Evolutionary conservation across 140 eudicot genomes (phyloP).

Genomic region (Senecio squalidus): DNA sequence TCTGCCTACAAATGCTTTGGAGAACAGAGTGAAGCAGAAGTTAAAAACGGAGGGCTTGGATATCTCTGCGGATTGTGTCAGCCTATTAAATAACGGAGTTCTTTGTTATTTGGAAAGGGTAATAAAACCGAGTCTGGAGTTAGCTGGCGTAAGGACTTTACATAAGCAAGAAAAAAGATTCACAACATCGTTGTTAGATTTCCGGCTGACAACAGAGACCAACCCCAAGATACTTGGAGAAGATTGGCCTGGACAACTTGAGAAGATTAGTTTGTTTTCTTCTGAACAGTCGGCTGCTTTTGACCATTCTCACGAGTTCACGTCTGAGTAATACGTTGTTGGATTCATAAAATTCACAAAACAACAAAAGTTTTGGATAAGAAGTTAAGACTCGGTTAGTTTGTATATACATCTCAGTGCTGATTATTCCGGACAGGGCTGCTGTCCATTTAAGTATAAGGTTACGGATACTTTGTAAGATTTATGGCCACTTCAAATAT

Average conservation of each 20-base stretch:
- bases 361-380: slow-evolving; percentile 38
- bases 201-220: slow-evolving; percentile 58
- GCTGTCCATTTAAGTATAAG: slow-evolving; percentile 40
- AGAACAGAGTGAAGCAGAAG: slow-evolving; percentile 56
- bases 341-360: slow-evolving; percentile 5
- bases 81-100: slow-evolving; percentile 59
- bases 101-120: slow-evolving; percentile 54
- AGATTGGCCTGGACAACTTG: slow-evolving; percentile 63
- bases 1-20: slow-evolving; percentile 41
- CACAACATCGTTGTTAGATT: slow-evolving; percentile 50
- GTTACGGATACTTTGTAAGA: slow-evolving; percentile 38
- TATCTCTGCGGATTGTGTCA: slow-evolving; percentile 57
- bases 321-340: slow-evolving; percentile 13
- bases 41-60: slow-evolving; percentile 47
- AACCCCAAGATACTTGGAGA: slow-evolving; percentile 68
- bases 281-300: slow-evolving; percentile 20
- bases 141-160: slow-evolving; percentile 40
- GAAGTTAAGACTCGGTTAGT: slow-evolving; percentile 39
- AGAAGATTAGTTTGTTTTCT: slow-evolving; percentile 38
- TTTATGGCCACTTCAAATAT: slow-evolving; percentile 37
- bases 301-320: background rate
- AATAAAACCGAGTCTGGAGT: slow-evolving; percentile 46
- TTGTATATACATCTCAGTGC: slow-evolving; percentile 55
- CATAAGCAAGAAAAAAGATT: slow-evolving; percentile 18
- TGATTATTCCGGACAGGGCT: slow-evolving; percentile 39